phyloP scores from a whole-genome alignment of 2,329 filamentous ascomycete genomes.

The Mycosphaerella sp. region DNA sequence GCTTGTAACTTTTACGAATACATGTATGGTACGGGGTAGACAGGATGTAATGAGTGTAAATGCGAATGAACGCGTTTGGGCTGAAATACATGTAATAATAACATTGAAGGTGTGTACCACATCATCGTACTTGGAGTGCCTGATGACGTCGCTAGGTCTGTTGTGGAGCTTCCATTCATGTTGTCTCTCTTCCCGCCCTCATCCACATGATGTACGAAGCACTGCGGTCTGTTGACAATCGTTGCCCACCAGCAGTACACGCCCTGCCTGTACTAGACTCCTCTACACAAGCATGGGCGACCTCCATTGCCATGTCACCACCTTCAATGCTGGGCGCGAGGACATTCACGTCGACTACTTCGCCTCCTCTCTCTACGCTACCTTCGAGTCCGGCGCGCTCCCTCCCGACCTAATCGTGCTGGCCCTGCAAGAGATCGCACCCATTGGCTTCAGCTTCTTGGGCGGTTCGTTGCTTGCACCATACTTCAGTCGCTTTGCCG shows the following conservation, averaged over 20 bases:
- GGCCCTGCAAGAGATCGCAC: constrained; percentile 80
- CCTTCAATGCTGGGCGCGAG: constrained; percentile 80
- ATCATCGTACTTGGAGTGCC: too few relatives aligned
- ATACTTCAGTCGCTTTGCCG: constrained; percentile 66
- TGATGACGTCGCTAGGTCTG: too few relatives aligned
- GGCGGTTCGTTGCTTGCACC: constrained; percentile 71
- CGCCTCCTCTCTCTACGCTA: constrained; percentile 51
- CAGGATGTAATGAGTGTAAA: neutral
- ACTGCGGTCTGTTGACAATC: too few relatives aligned
- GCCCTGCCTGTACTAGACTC: too few relatives aligned
- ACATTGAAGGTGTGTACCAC: too few relatives aligned
- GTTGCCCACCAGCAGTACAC: too few relatives aligned
- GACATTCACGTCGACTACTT: constrained; percentile 65
- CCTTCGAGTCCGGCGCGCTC: constrained; percentile 38
- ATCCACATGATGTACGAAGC: too few relatives aligned
- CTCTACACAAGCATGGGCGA: constrained; percentile 28
- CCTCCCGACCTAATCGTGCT: constrained; percentile 63
- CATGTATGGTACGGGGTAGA: neutral
- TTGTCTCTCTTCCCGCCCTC: too few relatives aligned
- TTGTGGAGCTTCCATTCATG: too few relatives aligned
- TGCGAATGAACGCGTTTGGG: neutral
- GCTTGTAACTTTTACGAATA: neutral
- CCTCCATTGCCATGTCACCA: constrained; percentile 70
- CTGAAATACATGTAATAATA: too few relatives aligned
- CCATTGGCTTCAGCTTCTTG: constrained; percentile 76